A percentile compares a stretch with the other conserved stretches of the same genome.
phyloP scores from a whole-genome alignment of 2,329 filamentous ascomycete species.

The Colletotrichum liaoningense region DNA sequence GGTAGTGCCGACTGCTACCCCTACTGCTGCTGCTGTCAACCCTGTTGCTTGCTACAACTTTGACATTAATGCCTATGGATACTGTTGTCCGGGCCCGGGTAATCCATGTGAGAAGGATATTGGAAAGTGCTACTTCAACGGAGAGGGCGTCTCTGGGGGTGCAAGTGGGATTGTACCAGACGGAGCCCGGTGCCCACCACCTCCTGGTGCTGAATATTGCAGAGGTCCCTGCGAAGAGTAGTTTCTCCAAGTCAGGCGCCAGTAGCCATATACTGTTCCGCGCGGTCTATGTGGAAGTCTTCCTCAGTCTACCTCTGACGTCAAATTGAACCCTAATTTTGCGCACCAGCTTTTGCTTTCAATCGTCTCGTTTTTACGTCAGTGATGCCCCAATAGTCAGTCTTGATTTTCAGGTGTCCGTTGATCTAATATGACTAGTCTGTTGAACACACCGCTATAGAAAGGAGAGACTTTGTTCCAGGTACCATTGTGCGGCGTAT shows the following conservation, averaged over 20 bases:
- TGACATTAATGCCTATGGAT: background rate
- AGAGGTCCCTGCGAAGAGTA: background rate
- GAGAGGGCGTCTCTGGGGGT: conserved; percentile 5
- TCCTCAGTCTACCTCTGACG: background rate
- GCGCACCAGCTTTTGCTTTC: no score
- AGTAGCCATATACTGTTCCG: background rate
- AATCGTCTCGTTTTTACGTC: no score
- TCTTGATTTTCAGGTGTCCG: no score
- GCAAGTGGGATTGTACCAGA: background rate
- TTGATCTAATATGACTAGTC: no score
- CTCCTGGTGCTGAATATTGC: background rate
- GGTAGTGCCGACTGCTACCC: background rate
- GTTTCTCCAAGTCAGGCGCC: background rate
- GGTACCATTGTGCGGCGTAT: no score
- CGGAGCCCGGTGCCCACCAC: conserved; percentile 1
- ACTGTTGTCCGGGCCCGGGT: background rate
- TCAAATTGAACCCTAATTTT: background rate
- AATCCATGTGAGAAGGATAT: background rate
- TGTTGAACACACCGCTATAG: no score
- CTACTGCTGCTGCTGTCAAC: background rate
- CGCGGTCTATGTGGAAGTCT: background rate
- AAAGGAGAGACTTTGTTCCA: no score
- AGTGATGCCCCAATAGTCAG: no score
- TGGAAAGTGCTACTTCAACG: background rate
- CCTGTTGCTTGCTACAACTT: conserved; percentile 18